A percentile compares a stretch with the other conserved stretches of the same genome.
These are phyloP conservation scores for Sequoia sempervirens DNA, from an alignment of 75 land plant species.

Conservation along the genomic window DNA sequence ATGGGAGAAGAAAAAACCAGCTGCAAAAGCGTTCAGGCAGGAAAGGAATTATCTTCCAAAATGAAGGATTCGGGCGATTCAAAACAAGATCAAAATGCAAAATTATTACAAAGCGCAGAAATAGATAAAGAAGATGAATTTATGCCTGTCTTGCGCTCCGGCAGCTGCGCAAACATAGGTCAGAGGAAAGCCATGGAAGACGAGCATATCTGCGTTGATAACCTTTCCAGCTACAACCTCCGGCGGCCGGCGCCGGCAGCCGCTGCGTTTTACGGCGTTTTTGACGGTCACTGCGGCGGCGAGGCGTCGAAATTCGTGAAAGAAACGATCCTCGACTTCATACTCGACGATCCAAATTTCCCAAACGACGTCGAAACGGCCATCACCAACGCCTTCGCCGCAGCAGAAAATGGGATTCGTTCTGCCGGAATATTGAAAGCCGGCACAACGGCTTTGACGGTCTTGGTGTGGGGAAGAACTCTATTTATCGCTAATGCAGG, in stretches of 20 bases:
- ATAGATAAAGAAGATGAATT: background rate
- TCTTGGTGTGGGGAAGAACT: slow-evolving; percentile 54
- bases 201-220: slow-evolving; percentile 45
- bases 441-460: slow-evolving; percentile 80
- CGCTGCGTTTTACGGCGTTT: slow-evolving; percentile 62
- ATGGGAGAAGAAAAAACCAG: too few species aligned
- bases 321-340: slow-evolving; percentile 54
- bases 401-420: slow-evolving; percentile 38
- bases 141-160: slow-evolving; percentile 50
- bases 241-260: slow-evolving; percentile 26
- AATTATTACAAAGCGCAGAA: background rate
- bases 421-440: slow-evolving; percentile 11
- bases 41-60: too few species aligned
- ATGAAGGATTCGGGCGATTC: too few species aligned
- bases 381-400: slow-evolving; percentile 55
- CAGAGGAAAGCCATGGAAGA: slow-evolving; percentile 49
- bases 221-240: slow-evolving; percentile 10
- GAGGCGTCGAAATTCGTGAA: slow-evolving; percentile 63
- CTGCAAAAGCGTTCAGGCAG: too few species aligned
- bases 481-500: slow-evolving; percentile 37
- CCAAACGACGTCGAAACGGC: slow-evolving; percentile 40
- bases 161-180: slow-evolving; percentile 51
- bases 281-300: slow-evolving; percentile 82
- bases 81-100: background rate
- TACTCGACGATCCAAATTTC: slow-evolving; percentile 60